A percentile compares a stretch with the other conserved stretches of the same genome.
Evolutionary conservation across 2,329 filamentous ascomycete species (phyloP).

Genomic region (Massarina eburnea): DNA sequence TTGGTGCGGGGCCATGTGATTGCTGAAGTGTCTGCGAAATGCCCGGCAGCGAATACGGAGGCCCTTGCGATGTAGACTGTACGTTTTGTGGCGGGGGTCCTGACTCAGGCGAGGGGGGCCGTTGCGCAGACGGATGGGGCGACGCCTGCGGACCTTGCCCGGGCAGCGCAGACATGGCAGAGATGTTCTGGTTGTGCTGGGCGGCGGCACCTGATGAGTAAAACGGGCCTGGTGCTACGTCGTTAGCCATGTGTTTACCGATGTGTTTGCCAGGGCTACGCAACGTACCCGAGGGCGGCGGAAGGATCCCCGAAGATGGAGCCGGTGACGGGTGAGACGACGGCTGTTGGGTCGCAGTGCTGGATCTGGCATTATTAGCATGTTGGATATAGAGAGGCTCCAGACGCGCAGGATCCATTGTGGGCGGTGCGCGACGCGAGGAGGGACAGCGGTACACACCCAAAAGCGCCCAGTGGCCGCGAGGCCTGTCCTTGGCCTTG

Average conservation of each 20-base stretch:
- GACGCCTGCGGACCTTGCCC: slow-evolving; percentile 48
- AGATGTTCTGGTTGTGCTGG: slow-evolving; percentile 46
- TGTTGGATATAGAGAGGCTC: slow-evolving; percentile 22
- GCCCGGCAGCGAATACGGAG: slow-evolving; percentile 48
- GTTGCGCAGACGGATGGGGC: slow-evolving; percentile 39
- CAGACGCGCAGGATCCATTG: slow-evolving; percentile 19
- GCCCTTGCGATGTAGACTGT: slow-evolving; percentile 37
- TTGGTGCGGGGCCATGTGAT: slow-evolving; percentile 39
- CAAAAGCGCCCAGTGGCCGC: slow-evolving; percentile 39
- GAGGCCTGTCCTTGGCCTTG: slow-evolving; percentile 35
- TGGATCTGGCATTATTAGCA: slow-evolving; percentile 23
- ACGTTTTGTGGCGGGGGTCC: slow-evolving; percentile 36
- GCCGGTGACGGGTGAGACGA: slow-evolving; percentile 38
- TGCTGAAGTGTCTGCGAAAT: slow-evolving; percentile 48
- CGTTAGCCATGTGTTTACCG: slow-evolving; percentile 18
- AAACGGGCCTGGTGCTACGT: slow-evolving; percentile 36
- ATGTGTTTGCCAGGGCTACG: slow-evolving; percentile 14
- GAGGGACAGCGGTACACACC: slow-evolving; percentile 26
- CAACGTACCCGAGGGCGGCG: slow-evolving; percentile 46
- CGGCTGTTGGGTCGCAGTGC: slow-evolving; percentile 35
- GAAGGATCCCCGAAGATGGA: slow-evolving; percentile 41
- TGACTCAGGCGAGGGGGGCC: slow-evolving; percentile 40
- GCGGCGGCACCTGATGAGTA: slow-evolving; percentile 43
- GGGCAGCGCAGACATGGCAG: slow-evolving; percentile 47
- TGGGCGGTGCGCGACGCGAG: slow-evolving; percentile 12